Base-by-base conservation (phyloP, 345 rosid species). In the Bretschneidera sinensis region DNA sequence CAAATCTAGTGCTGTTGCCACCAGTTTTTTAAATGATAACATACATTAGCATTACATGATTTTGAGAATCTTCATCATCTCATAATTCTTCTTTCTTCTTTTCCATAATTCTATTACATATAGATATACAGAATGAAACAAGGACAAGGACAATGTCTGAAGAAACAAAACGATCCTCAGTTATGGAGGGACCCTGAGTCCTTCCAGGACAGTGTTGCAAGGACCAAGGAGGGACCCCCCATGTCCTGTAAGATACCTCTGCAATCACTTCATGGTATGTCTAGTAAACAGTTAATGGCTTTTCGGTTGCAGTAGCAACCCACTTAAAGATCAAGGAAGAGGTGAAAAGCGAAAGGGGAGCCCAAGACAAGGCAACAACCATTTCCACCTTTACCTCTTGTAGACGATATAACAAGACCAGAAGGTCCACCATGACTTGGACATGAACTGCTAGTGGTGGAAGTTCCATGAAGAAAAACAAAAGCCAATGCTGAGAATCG, bases 381-480 rank as follows among this genome's bases (percentile, higher is more conserved):
- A 65, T 50, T 63, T 51, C 66, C 24, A 54, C 43, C 62, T 52
- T 34, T 34, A 50, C 45, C n/a, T 31, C 23, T 55, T 39, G 58
- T 63, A 68, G 62, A 25, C 56, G 55, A 60, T 24, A 49, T 28
- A 54, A 51, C 73, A 51, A 60, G 55, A 48, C 70, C 39, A 5
- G 9, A 68, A 43, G 71, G 75, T 62, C 72, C 75, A 59, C 70
- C 43, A 64, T 21, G 66, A 62, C 54, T 23, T 24, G 19, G 23
- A 52, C 57, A 50, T 6, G 20, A 53, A 59, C 57, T 48, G 18
- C 16, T 24, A 22, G 51, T 22, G 39, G 58, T 68, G 74, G 51
- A 72, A 62, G 39, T 62, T 55, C 59, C 33, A 16, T 0, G 5
- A 31, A 19, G 52, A 48, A 24, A 60, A 65, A 45, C 54, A 68